A percentile compares a stretch with the other conserved stretches of the same genome.
Conservation (phyloP, 1,139 yeast species). For the Protomyces arabidopsidicola region DNA sequence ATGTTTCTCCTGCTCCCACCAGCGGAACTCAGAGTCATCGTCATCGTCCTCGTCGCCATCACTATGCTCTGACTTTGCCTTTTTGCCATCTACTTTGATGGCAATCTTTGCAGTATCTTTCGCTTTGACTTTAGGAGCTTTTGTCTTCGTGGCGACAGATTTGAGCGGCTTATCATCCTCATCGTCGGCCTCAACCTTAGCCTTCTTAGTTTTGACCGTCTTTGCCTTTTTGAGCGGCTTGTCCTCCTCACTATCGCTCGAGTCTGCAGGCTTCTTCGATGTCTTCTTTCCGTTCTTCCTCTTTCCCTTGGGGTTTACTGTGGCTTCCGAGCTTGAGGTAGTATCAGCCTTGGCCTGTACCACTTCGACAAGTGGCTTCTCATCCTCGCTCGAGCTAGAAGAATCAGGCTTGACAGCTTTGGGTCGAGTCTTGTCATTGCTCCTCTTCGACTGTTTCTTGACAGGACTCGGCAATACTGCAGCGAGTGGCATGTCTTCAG, state of each 20-base stretch:
- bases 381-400: slow-evolving; percentile 5
- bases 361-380: slow-evolving; percentile 5
- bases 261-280: not conserved
- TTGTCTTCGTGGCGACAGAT: not conserved
- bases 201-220: not conserved
- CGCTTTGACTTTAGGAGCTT: slow-evolving; percentile 10
- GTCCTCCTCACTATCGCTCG: not conserved
- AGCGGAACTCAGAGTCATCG: slow-evolving; percentile 61
- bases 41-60: slow-evolving; percentile 43
- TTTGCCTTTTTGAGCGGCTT: not conserved
- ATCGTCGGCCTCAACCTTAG: not conserved
- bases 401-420: not conserved
- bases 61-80: slow-evolving; percentile 26
- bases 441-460: not conserved
- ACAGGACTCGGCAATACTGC: not conserved
- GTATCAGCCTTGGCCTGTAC: slow-evolving; percentile 1
- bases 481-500: not conserved
- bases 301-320: not conserved
- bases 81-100: slow-evolving; percentile 16
- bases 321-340: slow-evolving; percentile 2
- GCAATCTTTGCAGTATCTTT: slow-evolving; percentile 1
- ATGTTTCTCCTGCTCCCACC: slow-evolving; percentile 81
- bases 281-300: not conserved
- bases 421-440: not conserved
- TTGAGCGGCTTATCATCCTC: not conserved